Percentiles rank a stretch among this genome's conserved stretches.
Conservation (phyloP, 257 asterid species). For the Rhazya stricta region DNA sequence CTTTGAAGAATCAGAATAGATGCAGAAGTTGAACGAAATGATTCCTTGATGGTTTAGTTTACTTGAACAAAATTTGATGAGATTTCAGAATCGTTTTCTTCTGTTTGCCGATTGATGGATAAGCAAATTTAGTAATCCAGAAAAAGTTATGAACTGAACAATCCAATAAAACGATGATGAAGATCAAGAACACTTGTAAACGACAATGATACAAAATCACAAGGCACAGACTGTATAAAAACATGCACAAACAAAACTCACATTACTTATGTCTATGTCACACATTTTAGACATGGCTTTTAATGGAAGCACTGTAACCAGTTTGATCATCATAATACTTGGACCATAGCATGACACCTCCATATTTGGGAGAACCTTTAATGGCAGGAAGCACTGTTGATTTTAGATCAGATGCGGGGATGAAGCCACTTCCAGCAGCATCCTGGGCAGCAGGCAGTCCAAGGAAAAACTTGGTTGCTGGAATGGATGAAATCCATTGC, state of each 20-base stretch:
- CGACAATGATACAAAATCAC: too few relatives aligned
- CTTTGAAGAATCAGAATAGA: too few relatives aligned
- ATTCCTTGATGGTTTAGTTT: too few relatives aligned
- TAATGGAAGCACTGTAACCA: constrained; percentile 52
- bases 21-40: too few relatives aligned
- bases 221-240: neutral
- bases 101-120: too few relatives aligned
- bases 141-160: too few relatives aligned
- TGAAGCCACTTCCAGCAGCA: constrained; percentile 59
- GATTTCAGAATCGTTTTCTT: too few relatives aligned
- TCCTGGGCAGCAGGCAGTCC: constrained; percentile 57
- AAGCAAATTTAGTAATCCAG: too few relatives aligned
- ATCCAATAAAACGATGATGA: too few relatives aligned
- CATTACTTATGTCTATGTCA: neutral
- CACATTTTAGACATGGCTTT: constrained; percentile 32
- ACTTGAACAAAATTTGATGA: too few relatives aligned
- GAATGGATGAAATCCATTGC: constrained; percentile 43
- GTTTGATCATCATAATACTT: constrained; percentile 46
- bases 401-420: constrained; percentile 38
- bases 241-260: neutral
- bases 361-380: constrained; percentile 49
- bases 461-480: constrained; percentile 42
- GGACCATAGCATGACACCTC: constrained; percentile 67
- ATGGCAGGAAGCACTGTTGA: constrained; percentile 46
- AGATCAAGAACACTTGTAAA: too few relatives aligned